These are phyloP conservation scores for Phytophthora sp. DNA, from an alignment of 352 stramenopile species.

Conservation along the genomic window DNA sequence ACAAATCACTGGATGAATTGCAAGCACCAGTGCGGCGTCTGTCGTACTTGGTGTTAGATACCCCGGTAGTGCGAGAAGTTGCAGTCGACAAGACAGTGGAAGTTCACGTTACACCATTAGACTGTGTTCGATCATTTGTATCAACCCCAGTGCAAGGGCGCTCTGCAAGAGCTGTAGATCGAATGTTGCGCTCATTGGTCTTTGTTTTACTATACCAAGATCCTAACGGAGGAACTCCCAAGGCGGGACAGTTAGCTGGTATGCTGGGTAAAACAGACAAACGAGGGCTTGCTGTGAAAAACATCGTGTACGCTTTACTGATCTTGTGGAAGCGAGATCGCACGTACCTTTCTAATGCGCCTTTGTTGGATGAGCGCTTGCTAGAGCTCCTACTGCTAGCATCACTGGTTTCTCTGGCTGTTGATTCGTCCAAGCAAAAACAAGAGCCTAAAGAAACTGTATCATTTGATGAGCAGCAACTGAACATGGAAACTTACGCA, in stretches of 20 bases:
- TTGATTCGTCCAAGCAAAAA: conserved; percentile 39
- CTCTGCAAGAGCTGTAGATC: conserved; percentile 37
- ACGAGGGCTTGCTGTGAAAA: conserved; percentile 47
- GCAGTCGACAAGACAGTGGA: conserved; percentile 21
- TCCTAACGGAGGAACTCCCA: conserved; percentile 30
- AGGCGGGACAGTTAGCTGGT: conserved; percentile 30
- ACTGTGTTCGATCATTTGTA: conserved; percentile 44
- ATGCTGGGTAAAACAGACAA: conserved; percentile 46
- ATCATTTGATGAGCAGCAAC: conserved; percentile 35
- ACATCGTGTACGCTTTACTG: conserved; percentile 59
- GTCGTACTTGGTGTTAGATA: conserved; percentile 59
- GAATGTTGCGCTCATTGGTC: conserved; percentile 51
- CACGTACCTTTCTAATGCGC: conserved; percentile 29
- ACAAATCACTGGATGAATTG: conserved; percentile 45
- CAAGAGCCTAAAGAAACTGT: conserved; percentile 1
- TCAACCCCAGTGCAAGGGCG: conserved; percentile 34
- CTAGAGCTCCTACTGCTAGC: conserved; percentile 67
- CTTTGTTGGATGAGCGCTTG: conserved; percentile 42
- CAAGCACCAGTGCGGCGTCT: conserved; percentile 48
- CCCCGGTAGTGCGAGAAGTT: conserved; percentile 48
- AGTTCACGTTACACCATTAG: conserved; percentile 30
- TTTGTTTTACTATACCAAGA: conserved; percentile 54
- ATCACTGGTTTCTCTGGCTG: conserved; percentile 49
- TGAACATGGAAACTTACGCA: conserved; percentile 62
- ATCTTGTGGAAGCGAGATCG: conserved; percentile 59